These are phyloP conservation scores for Colletotrichum horii DNA, from an alignment of 2,329 filamentous ascomycete species.

Conservation along the genomic window DNA sequence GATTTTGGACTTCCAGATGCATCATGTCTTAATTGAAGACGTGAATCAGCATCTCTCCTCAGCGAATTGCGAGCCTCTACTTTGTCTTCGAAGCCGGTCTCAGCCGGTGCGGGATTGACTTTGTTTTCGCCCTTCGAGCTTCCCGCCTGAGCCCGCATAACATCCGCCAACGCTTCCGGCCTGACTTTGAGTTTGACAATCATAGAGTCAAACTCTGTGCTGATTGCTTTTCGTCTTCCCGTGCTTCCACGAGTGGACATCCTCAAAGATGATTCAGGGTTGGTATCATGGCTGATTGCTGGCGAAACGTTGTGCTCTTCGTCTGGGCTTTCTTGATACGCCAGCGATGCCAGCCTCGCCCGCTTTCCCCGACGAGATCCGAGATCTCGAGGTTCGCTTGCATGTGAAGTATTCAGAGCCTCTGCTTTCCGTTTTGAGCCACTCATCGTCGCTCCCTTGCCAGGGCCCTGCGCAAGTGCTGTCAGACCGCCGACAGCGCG, in stretches of 20 bases:
- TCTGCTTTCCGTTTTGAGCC: conserved; percentile 4
- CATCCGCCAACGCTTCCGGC: not conserved
- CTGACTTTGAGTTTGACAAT: conserved; percentile 13
- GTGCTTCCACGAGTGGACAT: not conserved
- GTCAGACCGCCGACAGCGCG: not conserved
- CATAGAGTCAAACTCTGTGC: not conserved
- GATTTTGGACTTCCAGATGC: not conserved
- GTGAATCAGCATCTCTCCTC: not conserved
- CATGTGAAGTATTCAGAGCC: not conserved
- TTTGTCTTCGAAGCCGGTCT: not conserved
- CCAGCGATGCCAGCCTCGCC: not conserved
- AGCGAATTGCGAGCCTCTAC: not conserved
- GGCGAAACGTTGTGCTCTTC: not conserved
- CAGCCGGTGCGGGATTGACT: not conserved
- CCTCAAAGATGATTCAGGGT: not conserved
- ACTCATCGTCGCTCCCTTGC: not conserved
- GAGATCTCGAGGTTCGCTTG: not conserved
- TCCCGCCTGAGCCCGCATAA: not conserved
- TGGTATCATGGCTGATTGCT: not conserved
- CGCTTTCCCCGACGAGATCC: not conserved
- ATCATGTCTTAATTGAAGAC: not conserved
- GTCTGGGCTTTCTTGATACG: not conserved
- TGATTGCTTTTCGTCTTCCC: not conserved
- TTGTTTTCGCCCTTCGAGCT: not conserved
- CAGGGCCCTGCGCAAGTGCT: not conserved